Evolutionary conservation across 2,329 filamentous ascomycete genomes (phyloP).

Genomic region (Cytospora piceae): DNA sequence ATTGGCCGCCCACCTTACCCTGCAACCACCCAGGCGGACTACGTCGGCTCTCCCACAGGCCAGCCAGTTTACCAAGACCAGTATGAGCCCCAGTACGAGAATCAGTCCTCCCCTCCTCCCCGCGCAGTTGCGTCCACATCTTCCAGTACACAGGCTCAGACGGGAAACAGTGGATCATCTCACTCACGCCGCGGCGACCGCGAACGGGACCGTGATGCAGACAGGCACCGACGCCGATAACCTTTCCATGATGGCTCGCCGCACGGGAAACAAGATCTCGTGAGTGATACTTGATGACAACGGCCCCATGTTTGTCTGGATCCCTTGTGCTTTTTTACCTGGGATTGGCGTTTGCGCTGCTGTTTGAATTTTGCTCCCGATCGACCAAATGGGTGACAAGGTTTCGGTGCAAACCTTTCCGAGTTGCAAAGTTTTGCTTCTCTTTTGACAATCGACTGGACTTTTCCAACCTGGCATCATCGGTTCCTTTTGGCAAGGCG

Average conservation of each 20-base stretch:
- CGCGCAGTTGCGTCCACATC: constrained; percentile 19
- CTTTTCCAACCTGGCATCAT: constrained; percentile 9
- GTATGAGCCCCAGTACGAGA: constrained; percentile 31
- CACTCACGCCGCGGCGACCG: constrained; percentile 28
- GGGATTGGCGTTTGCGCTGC: constrained; percentile 26
- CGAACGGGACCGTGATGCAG: constrained; percentile 23
- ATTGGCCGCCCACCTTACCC: constrained; percentile 62
- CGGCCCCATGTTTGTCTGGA: constrained; percentile 25
- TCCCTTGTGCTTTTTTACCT: constrained; percentile 19
- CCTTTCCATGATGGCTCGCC: constrained; percentile 31
- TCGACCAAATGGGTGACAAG: constrained; percentile 13
- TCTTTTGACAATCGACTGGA: constrained; percentile 20
- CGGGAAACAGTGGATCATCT: constrained; percentile 30
- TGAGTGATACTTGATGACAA: constrained; percentile 28
- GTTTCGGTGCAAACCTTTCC: neutral
- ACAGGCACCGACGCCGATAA: constrained; percentile 32
- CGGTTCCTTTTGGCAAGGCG: constrained; percentile 25
- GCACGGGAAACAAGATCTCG: constrained; percentile 19
- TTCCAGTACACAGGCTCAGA: constrained; percentile 31
- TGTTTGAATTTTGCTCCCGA: constrained; percentile 12
- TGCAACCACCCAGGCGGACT: constrained; percentile 36
- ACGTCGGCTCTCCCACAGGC: constrained; percentile 25
- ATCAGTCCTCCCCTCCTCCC: constrained; percentile 26
- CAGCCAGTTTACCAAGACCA: constrained; percentile 30
- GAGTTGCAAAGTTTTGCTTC: constrained; percentile 24